A percentile compares a stretch with the other conserved stretches of the same genome.
These are phyloP conservation scores for Hymenoscyphus infarciens DNA, from an alignment of 2,329 filamentous ascomycete species.

Conservation along the genomic window DNA sequence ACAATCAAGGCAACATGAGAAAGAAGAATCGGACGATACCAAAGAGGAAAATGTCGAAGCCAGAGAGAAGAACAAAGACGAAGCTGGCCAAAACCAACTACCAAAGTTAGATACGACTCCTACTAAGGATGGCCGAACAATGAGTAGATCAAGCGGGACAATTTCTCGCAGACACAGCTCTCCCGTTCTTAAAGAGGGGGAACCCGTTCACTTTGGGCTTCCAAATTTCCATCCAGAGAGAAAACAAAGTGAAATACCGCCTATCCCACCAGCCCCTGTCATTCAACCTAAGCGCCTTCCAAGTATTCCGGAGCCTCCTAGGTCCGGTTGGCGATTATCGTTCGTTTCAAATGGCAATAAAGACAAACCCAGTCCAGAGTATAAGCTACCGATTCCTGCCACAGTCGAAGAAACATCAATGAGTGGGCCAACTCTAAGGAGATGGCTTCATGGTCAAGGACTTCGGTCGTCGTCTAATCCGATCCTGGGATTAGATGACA, in stretches of 20 bases:
- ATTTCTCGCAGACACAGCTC: slow-evolving; percentile 25
- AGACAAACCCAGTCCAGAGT: slow-evolving; percentile 29
- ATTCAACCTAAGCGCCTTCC: slow-evolving; percentile 27
- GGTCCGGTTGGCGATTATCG: slow-evolving; percentile 34
- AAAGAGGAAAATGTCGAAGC: neutral
- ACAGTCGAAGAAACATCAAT: slow-evolving; percentile 10
- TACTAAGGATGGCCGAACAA: neutral
- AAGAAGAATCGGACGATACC: neutral
- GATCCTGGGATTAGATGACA: slow-evolving; percentile 19
- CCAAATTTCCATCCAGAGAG: slow-evolving; percentile 15
- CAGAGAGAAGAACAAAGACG: neutral
- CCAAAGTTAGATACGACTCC: neutral
- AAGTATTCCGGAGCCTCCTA: slow-evolving; percentile 25
- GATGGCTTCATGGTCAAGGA: slow-evolving; percentile 27
- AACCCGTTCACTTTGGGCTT: neutral
- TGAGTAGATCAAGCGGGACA: slow-evolving; percentile 17
- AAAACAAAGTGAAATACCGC: slow-evolving; percentile 22
- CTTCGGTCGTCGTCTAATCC: slow-evolving; percentile 23
- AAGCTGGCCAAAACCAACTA: neutral
- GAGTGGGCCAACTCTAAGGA: slow-evolving; percentile 14
- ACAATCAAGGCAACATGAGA: slow-evolving; percentile 1
- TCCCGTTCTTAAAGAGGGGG: slow-evolving; percentile 18
- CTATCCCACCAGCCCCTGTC: slow-evolving; percentile 25
- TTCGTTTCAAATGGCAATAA: slow-evolving; percentile 28
- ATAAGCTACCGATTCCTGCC: slow-evolving; percentile 14